These are phyloP conservation scores for Fusarium floridanum DNA, from an alignment of 2,329 filamentous ascomycete genomes.

Conservation along the genomic window DNA sequence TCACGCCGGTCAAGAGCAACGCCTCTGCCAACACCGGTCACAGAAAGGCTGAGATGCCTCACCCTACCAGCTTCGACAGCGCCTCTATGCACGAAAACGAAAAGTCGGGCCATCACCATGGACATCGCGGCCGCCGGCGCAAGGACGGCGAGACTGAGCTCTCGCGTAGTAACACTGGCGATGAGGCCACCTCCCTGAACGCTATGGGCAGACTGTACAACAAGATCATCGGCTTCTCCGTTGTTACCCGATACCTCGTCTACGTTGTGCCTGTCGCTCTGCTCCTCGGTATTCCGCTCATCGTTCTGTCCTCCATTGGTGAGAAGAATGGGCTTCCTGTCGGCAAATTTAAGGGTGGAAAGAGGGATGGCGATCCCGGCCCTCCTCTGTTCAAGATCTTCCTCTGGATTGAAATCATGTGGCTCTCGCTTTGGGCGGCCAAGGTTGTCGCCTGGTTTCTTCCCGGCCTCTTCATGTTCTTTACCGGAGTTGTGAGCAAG, in stretches of 20 bases:
- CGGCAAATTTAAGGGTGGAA: slow-evolving; percentile 18
- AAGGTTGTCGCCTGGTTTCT: slow-evolving; percentile 74
- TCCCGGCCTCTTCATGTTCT: slow-evolving; percentile 75
- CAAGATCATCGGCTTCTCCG: slow-evolving; percentile 73
- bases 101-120: slow-evolving; percentile 57
- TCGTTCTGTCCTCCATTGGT: slow-evolving; percentile 64
- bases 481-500: slow-evolving; percentile 76
- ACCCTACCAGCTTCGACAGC: slow-evolving; percentile 48
- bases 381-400: slow-evolving; percentile 72
- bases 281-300: slow-evolving; percentile 71
- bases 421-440: slow-evolving; percentile 75
- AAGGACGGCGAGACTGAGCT: slow-evolving; percentile 57
- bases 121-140: slow-evolving; percentile 62
- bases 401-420: slow-evolving; percentile 77
- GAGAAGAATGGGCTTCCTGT: slow-evolving; percentile 38
- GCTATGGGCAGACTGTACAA: slow-evolving; percentile 75
- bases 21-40: slow-evolving; percentile 63
- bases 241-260: slow-evolving; percentile 75
- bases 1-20: slow-evolving; percentile 68
- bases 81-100: slow-evolving; percentile 56
- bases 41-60: slow-evolving; percentile 57
- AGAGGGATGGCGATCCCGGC: slow-evolving; percentile 46
- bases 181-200: slow-evolving; percentile 71
- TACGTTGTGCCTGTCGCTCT: slow-evolving; percentile 75
- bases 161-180: slow-evolving; percentile 63